Evolutionary conservation across 2,329 filamentous ascomycete genomes (phyloP), one percentile per base, ranked within the genome.

Genomic region (Cyanodermella asteris): DNA sequence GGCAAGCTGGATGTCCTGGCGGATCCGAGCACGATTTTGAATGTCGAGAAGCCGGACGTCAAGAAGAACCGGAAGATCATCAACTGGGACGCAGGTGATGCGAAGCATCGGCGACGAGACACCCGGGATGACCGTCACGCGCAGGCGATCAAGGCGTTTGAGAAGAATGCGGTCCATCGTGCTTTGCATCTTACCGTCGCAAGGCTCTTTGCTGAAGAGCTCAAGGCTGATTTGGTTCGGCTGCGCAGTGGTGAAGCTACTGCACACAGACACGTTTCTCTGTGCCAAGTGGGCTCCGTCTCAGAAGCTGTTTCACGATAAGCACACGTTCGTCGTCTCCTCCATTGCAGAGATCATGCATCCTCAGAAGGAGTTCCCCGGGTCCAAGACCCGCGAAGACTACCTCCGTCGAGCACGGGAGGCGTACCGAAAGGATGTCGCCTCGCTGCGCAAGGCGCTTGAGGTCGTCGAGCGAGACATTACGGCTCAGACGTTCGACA

Each of bases 271-370:
- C 9, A 53, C 69, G 27, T 65, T 61, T 0, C 51, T 69, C 0
- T 64, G 60, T 28, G 61, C 53, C 3, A 71, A 71, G 31, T 70
- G 64, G 65, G 60, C 63, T 1, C 65, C 65, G 2, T 55, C 56
- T 0, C 50, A 56, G 11, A 53, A 54, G 17, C 51, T 48, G 18
- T 62, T 63, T 33, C 63, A 68, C 34, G 65, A 70, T 40, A 55
- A 56, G 32, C 56, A 65, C 31, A 69, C 64, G 3, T 56, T 58
- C 33, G 51, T 70, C 31, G 50, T 58, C 16, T 61, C 56, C 22
- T 55, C 59, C 8, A 67, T 70, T 28, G 57, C 64, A 5, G 64
- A 70, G 40, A 44, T 61, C 8, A 36, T 68, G 6, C 52, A 58
- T 31, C 53, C 58, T 0, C 40, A 49, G 4, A 38, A 40, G 1